phyloP scores from a whole-genome alignment of 176 grass and related monocot genomes.

The Cocos nucifera region DNA sequence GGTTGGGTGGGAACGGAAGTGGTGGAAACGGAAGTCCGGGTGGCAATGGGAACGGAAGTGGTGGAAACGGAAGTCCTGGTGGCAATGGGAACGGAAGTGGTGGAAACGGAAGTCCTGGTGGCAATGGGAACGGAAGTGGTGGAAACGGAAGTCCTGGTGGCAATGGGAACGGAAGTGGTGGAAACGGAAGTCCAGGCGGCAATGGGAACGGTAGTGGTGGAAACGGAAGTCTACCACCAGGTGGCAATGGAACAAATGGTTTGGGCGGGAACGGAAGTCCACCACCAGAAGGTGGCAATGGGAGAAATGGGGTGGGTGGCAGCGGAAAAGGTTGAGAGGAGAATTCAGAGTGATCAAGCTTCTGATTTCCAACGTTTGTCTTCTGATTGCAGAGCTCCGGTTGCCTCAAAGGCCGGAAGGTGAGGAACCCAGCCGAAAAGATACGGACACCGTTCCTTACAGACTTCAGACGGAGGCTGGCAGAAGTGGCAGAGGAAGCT shows the following conservation, averaged over 20 bases:
- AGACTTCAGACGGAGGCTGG: conserved; percentile 16
- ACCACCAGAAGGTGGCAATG: conserved; percentile 16
- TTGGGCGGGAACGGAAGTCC: conserved; percentile 10
- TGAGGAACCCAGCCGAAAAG: conserved; percentile 27
- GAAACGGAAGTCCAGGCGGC: too few species aligned
- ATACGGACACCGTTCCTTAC: conserved; percentile 9
- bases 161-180: too few species aligned
- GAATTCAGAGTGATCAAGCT: conserved; percentile 11
- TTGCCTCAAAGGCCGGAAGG: conserved; percentile 25
- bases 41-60: too few species aligned
- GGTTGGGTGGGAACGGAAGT: neutral
- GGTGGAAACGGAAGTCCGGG: too few species aligned
- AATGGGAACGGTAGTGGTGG: too few species aligned
- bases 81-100: too few species aligned
- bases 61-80: too few species aligned
- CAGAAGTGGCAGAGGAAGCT: conserved; percentile 11
- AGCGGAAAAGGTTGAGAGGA: neutral
- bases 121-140: neutral
- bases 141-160: too few species aligned
- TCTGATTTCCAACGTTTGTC: neutral
- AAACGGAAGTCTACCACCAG: too few species aligned
- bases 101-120: neutral
- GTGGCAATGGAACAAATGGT: too few species aligned
- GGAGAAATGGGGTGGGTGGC: neutral
- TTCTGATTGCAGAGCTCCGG: conserved; percentile 17